Conservation (phyloP, 352 stramenopile genomes). For the Globisporangium splendens region DNA sequence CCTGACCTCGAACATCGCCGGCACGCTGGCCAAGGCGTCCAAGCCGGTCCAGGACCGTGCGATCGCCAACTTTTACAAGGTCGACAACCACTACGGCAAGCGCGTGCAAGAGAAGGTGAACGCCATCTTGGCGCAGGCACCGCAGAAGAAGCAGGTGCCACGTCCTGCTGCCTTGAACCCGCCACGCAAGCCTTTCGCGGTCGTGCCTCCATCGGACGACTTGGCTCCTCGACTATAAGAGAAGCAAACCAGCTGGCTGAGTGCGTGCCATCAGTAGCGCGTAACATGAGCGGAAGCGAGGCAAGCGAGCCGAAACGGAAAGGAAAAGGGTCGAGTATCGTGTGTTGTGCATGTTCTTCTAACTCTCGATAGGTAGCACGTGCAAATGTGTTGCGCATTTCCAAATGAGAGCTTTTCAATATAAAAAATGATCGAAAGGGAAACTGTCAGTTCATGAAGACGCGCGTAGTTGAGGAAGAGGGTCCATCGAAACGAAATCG, state of each 20-base stretch:
- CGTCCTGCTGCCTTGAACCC: conserved; percentile 51
- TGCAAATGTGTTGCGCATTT: too few species aligned
- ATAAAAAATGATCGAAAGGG: too few species aligned
- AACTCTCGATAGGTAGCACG: too few species aligned
- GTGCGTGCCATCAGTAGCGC: neutral
- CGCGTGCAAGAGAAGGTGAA: conserved; percentile 77
- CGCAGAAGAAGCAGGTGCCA: conserved; percentile 8
- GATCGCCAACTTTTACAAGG: conserved; percentile 86
- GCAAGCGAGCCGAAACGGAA: too few species aligned
- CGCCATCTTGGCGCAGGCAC: conserved; percentile 25
- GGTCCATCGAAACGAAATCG: too few species aligned
- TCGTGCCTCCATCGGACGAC: conserved; percentile 46
- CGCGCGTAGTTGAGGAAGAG: too few species aligned
- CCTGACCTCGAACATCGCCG: conserved; percentile 87
- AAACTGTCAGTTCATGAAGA: too few species aligned
- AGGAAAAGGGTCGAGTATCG: too few species aligned
- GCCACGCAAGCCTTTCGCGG: conserved; percentile 49
- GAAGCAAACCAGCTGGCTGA: neutral
- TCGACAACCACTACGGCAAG: conserved; percentile 82
- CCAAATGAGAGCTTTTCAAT: too few species aligned
- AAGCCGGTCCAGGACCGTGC: conserved; percentile 75
- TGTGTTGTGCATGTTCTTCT: too few species aligned
- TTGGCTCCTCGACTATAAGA: conserved; percentile 48
- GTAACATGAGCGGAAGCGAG: too few species aligned
- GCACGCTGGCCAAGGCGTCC: conserved; percentile 74